Base-by-base conservation (phyloP, 257 asterid species). In the Coffea canephora region DNA sequence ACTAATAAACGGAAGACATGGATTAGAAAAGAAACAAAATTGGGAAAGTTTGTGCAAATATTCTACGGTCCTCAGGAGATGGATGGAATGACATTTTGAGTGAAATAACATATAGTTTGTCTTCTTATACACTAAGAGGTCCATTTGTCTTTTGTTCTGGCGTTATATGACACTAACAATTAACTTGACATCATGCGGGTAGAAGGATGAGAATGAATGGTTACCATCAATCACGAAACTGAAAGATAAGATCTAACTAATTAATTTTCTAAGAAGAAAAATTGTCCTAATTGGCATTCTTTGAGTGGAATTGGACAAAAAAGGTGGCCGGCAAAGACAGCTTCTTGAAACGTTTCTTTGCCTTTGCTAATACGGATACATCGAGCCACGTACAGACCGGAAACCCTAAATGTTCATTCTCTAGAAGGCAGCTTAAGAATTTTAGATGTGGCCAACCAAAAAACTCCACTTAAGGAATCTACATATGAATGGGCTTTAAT, bases 281-380 rank as follows among this genome's bases (percentile, higher is more conserved):
- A 18, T 85, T 83, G 92, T 83, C 87, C 79, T 77, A 81, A 76
- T 80, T 57, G 74, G 34, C 78, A 85, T 83, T 81, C 79, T 68
- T 36, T 64, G 52, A 59, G 55, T 80, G 86, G 80, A 88, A 84
- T 82, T 84, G 74, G 90, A 87, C 93, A 87, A 88, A 73, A 27
- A 43, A 23, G n/a, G n/a, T 27, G 91, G 94, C 93, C 95, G 95
- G 97, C 97, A 86, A 80, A 68, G 90, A 78, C 91, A 86, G 86
- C 88, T 74, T 77, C 81, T 83, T 77, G 85, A 85, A 88, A 90
- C 80, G 75, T 89, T 89, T 85, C 86, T 59, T 77, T 69, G 50
- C 68, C 77, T 49, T 78, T 77, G 76, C 67, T 34, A 11, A 21
- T 79, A 48, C 43, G 61, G 27, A 41, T 31, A 46, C 41, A 78